Conservation (phyloP, 1,284 basidiomycete genomes). For the Sanguinoderma infundibulare region DNA sequence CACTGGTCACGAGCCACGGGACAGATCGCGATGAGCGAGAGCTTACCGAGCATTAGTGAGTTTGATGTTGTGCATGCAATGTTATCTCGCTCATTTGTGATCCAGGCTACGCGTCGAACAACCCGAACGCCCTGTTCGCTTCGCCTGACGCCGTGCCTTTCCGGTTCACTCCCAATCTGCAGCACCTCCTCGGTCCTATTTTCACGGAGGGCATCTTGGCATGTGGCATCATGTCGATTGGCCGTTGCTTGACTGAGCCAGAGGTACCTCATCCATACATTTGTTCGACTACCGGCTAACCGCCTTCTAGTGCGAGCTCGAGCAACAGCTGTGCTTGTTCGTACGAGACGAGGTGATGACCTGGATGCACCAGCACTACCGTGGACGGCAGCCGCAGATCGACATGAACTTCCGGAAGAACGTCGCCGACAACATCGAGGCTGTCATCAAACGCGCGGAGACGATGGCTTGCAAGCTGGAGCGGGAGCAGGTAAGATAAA, state of each 20-base stretch:
- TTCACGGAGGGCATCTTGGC: constrained; percentile 92
- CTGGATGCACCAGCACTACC: constrained; percentile 58
- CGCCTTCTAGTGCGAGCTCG: constrained; percentile 74
- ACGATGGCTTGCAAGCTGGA: constrained; percentile 85
- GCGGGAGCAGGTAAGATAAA: constrained; percentile 65
- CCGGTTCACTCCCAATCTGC: constrained; percentile 96
- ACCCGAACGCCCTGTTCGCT: constrained; percentile 66
- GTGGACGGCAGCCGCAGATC: constrained; percentile 52
- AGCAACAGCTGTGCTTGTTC: constrained; percentile 89
- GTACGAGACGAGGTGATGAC: constrained; percentile 91
- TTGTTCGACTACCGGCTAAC: neutral
- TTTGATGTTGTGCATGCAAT: neutral
- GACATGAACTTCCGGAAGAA: constrained; percentile 72
- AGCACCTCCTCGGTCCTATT: constrained; percentile 89
- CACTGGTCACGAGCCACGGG: constrained; percentile 90
- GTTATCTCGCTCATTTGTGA: neutral
- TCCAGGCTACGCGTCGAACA: neutral
- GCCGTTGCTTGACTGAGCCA: constrained; percentile 87
- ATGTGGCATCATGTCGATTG: constrained; percentile 90
- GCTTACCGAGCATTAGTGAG: constrained; percentile 70
- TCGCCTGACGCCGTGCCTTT: constrained; percentile 93
- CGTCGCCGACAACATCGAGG: constrained; percentile 78
- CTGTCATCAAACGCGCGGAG: constrained; percentile 86
- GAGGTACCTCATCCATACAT: constrained; percentile 62
- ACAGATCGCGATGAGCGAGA: constrained; percentile 88